Evolutionary conservation across 169 alveolate species (phyloP).

Genomic region (Neospora caninum): DNA sequence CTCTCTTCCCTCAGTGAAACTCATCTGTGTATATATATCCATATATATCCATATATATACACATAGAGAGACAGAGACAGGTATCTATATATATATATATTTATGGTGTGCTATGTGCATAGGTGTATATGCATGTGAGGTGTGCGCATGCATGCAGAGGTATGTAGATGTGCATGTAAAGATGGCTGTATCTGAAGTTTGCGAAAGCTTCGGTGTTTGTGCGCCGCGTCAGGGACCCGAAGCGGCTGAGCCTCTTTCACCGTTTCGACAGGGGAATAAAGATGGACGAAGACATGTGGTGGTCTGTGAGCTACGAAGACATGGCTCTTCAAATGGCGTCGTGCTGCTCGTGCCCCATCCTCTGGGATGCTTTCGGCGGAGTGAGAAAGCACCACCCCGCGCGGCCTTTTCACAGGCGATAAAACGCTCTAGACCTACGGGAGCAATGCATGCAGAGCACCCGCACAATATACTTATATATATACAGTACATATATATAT

Average conservation of each 20-base stretch:
- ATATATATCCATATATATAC: too few species aligned
- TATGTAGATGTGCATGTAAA: too few species aligned
- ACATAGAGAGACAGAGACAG: too few species aligned
- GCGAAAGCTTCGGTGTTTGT: background rate
- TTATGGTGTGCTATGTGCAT: too few species aligned
- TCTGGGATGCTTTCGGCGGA: conserved; percentile 65
- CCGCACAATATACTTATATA: background rate
- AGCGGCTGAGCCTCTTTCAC: conserved; percentile 12
- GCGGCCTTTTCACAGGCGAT: background rate
- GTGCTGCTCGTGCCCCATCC: conserved; percentile 58
- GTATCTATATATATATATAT: too few species aligned
- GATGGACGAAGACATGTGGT: conserved; percentile 68
- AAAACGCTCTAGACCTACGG: background rate
- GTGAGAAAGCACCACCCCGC: conserved; percentile 5
- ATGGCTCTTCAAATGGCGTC: conserved; percentile 66
- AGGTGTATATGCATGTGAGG: too few species aligned
- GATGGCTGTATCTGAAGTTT: background rate
- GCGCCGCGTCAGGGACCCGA: background rate
- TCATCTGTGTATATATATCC: too few species aligned
- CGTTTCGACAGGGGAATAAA: conserved; percentile 62
- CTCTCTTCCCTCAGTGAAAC: too few species aligned
- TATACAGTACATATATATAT: too few species aligned
- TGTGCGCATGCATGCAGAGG: too few species aligned
- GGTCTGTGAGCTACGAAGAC: conserved; percentile 68
- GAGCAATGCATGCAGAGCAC: background rate